Base-by-base conservation (phyloP, 306 rosid genomes). In the Alnus glutinosa region DNA sequence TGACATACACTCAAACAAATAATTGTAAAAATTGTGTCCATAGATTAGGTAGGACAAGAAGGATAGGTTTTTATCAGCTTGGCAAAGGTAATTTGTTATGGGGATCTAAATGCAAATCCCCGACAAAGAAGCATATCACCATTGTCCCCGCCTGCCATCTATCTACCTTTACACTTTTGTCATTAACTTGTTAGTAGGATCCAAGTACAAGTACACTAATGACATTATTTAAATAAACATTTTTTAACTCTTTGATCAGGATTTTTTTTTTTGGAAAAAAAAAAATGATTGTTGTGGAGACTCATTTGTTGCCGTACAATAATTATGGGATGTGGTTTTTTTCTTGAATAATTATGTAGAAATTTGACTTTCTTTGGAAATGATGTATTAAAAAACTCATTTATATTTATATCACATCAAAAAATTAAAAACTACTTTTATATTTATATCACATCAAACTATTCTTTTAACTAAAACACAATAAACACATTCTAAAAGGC, bases 81-180 rank as follows among this genome's bases (percentile, higher is more conserved):
- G 77, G 75, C 52, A 75, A 73, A 77, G 74, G 59, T 23, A 23
- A 23, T 80, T 73, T 78, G 81, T 80, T 82, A 72, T 5, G n/a
- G 58, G 79, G 79, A 74, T 62, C 78, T 73, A 80, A 80, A 78
- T 73, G 55, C 87, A 78, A 57, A 75, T 64, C 73, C 68, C 89
- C 80, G 84, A 89, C 92, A 83, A 71, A 81, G 83, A 10, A 28
- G 10, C 89, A 82, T 69, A 73, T 75, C 83, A 49, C 62, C 28
- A 16, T 54, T 64, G 72, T 77, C 28, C 28, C 28, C 28, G 28
- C 28, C 70, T 75, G n/a, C 30, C 48, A 46, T 79, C 73, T 69
- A 59, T 67, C 34, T 9, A 46, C 42, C 2, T 77, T 63, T 54
- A 2, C 48, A 47, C 70, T 68, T 68, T 73, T 77, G 71, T 82